Percentiles rank a stretch among this genome's conserved stretches.
These are phyloP conservation scores for Puccinia sorghi DNA, from an alignment of 1,284 basidiomycete genomes.

Conservation along the genomic window DNA sequence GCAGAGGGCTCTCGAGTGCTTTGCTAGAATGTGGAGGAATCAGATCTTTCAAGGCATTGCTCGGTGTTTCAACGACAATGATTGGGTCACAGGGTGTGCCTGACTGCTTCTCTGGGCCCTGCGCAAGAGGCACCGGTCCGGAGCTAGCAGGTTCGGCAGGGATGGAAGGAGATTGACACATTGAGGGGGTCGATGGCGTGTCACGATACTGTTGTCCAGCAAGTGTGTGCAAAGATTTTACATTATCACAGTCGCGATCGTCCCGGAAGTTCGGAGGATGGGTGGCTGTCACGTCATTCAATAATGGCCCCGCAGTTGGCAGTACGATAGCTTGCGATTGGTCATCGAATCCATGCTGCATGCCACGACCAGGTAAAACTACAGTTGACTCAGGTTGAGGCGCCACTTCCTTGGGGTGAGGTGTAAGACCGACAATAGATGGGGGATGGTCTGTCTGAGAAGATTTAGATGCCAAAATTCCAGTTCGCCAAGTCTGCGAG, in stretches of 20 bases:
- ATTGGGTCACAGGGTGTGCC: neutral
- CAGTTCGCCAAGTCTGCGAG: constrained; percentile 29
- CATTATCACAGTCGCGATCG: neutral
- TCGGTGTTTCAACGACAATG: neutral
- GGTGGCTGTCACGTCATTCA: neutral
- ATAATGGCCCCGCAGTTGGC: neutral
- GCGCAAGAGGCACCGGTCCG: neutral
- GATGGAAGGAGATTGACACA: neutral
- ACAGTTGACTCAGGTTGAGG: neutral
- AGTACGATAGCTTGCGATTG: neutral
- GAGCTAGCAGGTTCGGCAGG: neutral
- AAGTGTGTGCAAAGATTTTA: neutral
- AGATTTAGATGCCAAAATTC: neutral
- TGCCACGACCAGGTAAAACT: neutral
- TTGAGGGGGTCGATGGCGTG: neutral
- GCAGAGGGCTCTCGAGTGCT: neutral
- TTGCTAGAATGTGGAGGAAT: neutral
- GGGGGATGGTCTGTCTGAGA: neutral
- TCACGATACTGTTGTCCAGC: neutral
- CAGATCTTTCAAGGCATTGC: neutral
- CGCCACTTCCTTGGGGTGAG: neutral
- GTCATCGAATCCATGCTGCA: neutral
- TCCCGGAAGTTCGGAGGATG: too few relatives aligned
- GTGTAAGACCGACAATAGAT: neutral
- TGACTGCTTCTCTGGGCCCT: neutral